These are phyloP conservation scores for Boletus barrowsii DNA, from an alignment of 768 basidiomycete species.

Conservation along the genomic window DNA sequence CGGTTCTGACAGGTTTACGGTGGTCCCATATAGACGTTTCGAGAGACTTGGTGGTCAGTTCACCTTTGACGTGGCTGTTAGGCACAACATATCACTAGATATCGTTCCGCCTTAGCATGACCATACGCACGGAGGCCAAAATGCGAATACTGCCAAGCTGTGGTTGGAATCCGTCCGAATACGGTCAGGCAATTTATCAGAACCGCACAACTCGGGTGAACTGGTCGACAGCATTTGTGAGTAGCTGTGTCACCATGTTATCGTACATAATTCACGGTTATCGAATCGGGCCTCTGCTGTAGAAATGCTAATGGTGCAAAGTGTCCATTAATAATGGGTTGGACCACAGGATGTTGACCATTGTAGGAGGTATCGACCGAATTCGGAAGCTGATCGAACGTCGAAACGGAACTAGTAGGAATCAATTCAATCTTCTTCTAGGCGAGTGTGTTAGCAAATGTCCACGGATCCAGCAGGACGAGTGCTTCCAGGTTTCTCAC, in stretches of 20 bases:
- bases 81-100: too few relatives aligned
- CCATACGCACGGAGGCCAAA: too few relatives aligned
- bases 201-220: not conserved
- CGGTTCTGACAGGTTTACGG: too few relatives aligned
- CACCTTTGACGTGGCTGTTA: not conserved
- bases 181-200: not conserved
- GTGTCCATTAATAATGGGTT: too few relatives aligned
- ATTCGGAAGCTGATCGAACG: not conserved
- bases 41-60: too few relatives aligned
- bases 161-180: not conserved
- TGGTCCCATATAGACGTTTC: too few relatives aligned
- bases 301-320: not conserved
- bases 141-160: slow-evolving; percentile 10
- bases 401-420: not conserved
- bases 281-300: not conserved
- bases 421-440: too few relatives aligned
- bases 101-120: too few relatives aligned
- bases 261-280: too few relatives aligned
- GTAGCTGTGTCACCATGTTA: not conserved
- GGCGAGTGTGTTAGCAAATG: too few relatives aligned
- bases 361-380: not conserved
- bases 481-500: too few relatives aligned
- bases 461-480: too few relatives aligned
- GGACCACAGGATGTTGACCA: not conserved
- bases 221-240: slow-evolving; percentile 1